Conservation (phyloP, 1,284 basidiomycete species). For the Peniophora sp. region DNA sequence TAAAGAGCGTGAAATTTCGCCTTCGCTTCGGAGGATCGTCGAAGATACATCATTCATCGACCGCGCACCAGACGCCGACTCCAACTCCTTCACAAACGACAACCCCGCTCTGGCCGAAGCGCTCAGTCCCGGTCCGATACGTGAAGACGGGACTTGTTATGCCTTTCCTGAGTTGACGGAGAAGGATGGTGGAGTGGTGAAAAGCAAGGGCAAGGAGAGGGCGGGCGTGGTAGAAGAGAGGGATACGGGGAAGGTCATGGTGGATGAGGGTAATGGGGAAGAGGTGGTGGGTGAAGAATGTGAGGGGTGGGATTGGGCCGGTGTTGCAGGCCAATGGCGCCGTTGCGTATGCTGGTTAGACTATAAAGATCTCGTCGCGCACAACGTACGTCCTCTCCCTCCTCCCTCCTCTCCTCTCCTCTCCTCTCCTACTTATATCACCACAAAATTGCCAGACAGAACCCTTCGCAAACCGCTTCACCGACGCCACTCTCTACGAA, state of each 20-base stretch:
- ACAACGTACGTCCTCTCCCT: conserved; percentile 23
- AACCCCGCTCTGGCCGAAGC: no score
- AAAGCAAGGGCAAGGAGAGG: not conserved
- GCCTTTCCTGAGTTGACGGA: no score
- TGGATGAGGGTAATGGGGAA: conserved; percentile 7
- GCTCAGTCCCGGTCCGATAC: no score
- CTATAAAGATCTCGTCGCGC: conserved; percentile 40
- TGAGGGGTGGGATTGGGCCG: conserved; percentile 54
- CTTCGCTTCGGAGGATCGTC: no score
- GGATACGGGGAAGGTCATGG: not conserved
- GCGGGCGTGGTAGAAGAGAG: conserved; percentile 4
- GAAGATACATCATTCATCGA: no score
- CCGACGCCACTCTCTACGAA: conserved; percentile 29
- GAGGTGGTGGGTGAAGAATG: conserved; percentile 16
- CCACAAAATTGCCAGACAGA: conserved; percentile 2
- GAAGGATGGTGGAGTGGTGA: no score
- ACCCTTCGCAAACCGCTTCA: conserved; percentile 20
- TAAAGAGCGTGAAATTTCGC: no score
- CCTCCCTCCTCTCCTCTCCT: not conserved
- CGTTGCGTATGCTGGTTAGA: conserved; percentile 53
- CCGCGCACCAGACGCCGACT: no score
- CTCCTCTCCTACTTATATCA: not conserved
- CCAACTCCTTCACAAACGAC: no score
- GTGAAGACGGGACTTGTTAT: no score
- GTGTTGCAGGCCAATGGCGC: conserved; percentile 46